Evolutionary conservation across 106 monocot species (phyloP).

Genomic region (Phalaenopsis equestris): DNA sequence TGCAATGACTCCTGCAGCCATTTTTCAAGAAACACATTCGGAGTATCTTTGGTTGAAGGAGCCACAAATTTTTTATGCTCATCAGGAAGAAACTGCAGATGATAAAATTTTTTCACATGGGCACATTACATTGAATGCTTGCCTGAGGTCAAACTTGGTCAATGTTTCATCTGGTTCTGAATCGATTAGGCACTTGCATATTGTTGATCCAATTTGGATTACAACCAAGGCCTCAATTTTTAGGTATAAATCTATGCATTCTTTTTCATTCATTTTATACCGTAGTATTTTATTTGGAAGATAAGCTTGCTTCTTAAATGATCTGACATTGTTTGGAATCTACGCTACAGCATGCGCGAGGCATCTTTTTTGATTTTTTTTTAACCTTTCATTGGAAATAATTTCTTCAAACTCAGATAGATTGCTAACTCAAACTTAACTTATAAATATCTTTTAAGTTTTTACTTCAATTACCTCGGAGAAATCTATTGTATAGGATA

Average conservation of each 20-base stretch:
- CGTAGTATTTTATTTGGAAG: background rate
- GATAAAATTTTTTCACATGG: constrained; percentile 25
- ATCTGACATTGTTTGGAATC: background rate
- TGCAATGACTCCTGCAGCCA: constrained; percentile 6
- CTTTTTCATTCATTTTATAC: constrained; percentile 1
- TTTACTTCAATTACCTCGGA: no score
- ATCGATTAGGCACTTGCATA: constrained; percentile 24
- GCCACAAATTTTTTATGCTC: constrained; percentile 21
- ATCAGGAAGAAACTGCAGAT: constrained; percentile 13
- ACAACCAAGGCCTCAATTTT: constrained; percentile 34
- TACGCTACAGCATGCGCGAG: no score
- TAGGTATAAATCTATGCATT: constrained; percentile 37
- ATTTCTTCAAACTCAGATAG: no score
- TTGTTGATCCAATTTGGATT: constrained; percentile 41
- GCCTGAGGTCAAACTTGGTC: constrained; percentile 23
- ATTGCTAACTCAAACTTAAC: no score
- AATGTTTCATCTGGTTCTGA: constrained; percentile 25
- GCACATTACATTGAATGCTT: constrained; percentile 31
- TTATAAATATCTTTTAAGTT: no score
- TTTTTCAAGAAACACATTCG: constrained; percentile 3
- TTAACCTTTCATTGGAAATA: no score
- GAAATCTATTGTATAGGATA: no score
- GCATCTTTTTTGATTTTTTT: no score
- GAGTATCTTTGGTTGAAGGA: constrained; percentile 41
- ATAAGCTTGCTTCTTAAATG: background rate